A percentile compares a stretch with the other conserved stretches of the same genome.
phyloP scores from a whole-genome alignment of 768 basidiomycete genomes.

The Suillus plorans region DNA sequence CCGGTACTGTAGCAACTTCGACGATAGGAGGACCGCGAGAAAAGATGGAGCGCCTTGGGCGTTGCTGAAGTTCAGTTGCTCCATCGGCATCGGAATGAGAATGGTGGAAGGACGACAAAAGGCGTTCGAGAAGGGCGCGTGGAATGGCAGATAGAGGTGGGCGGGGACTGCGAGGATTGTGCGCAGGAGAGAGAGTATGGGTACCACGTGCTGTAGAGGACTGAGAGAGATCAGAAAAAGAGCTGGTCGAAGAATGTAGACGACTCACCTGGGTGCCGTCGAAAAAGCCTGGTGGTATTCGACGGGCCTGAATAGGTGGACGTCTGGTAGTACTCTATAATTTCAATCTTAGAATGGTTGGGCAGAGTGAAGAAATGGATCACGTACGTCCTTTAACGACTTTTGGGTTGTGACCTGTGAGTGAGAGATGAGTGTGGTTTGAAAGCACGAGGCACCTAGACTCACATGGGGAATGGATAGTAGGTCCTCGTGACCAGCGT shows the following conservation, averaged over 20 bases:
- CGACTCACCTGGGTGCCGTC: background rate
- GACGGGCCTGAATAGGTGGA: background rate
- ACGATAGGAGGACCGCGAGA: background rate
- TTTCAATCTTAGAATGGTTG: background rate
- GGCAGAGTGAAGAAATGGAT: background rate
- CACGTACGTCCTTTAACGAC: background rate
- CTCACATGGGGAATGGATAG: background rate
- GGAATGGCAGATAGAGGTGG: background rate
- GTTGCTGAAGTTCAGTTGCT: background rate
- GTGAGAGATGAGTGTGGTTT: background rate
- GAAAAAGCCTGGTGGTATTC: background rate
- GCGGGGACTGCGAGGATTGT: background rate
- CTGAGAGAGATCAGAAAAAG: background rate
- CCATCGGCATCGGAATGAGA: background rate
- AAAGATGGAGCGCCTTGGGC: background rate
- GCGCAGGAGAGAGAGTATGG: background rate
- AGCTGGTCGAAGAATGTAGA: background rate
- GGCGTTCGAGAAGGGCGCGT: background rate
- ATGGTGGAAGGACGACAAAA: background rate
- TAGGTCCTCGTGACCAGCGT: background rate
- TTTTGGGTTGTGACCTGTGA: background rate
- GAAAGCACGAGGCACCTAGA: background rate
- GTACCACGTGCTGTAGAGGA: background rate
- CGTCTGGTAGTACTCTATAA: background rate
- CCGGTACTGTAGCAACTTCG: background rate